Conservation (phyloP, 495 filamentous ascomycete species). For the Articulospora tetracladia region DNA sequence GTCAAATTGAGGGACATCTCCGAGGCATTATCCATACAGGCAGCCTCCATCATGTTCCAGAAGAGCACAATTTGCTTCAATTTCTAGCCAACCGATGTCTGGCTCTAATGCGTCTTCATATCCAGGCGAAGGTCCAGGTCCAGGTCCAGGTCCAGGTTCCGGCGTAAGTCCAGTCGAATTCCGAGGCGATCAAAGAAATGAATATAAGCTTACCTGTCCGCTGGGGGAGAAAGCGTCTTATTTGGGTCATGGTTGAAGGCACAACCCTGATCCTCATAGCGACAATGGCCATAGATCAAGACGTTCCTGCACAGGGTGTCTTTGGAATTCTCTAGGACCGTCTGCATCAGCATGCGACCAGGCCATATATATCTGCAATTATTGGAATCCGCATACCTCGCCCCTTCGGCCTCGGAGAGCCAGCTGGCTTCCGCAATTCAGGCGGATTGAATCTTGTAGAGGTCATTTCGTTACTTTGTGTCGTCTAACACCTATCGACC, state of each 20-base stretch:
- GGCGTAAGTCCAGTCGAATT: not conserved
- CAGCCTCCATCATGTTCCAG: too few species aligned
- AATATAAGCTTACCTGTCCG: slow-evolving; percentile 53
- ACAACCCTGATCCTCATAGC: slow-evolving; percentile 85
- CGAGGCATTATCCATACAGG: too few species aligned
- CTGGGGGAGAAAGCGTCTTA: slow-evolving; percentile 44
- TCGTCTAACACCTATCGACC: slow-evolving; percentile 22
- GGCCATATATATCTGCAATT: not conserved
- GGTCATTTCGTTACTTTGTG: slow-evolving; percentile 20
- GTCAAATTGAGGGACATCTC: too few species aligned
- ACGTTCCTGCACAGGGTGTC: slow-evolving; percentile 92
- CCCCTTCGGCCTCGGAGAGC: slow-evolving; percentile 60
- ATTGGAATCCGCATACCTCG: slow-evolving; percentile 45
- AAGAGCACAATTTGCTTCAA: too few species aligned
- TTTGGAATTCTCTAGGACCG: slow-evolving; percentile 60
- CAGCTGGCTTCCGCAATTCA: slow-evolving; percentile 30
- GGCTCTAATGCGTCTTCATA: not conserved
- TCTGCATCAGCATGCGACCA: slow-evolving; percentile 10
- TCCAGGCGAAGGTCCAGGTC: not conserved
- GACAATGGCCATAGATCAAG: slow-evolving; percentile 89
- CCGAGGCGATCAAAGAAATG: not conserved
- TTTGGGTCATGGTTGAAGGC: slow-evolving; percentile 84
- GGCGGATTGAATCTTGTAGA: slow-evolving; percentile 23
- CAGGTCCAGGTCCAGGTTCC: not conserved
- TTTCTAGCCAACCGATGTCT: not conserved